These are phyloP conservation scores for Botryotinia convoluta DNA, from an alignment of 2,329 filamentous ascomycete species.

Conservation along the genomic window DNA sequence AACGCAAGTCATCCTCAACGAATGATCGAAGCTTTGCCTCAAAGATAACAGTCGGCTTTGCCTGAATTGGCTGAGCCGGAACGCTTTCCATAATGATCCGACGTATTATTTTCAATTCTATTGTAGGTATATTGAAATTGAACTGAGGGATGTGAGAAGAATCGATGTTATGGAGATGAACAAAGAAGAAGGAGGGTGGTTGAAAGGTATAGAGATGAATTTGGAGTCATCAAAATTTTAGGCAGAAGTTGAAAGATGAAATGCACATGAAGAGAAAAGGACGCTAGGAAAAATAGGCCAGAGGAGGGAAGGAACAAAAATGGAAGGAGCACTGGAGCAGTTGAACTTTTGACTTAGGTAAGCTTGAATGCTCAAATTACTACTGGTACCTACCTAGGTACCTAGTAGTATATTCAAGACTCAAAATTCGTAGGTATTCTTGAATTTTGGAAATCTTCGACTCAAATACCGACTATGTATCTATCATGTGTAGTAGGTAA, in stretches of 20 bases:
- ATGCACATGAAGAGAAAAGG: not conserved
- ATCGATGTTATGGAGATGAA: not conserved
- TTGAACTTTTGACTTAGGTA: not conserved
- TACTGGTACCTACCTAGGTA: too few species aligned
- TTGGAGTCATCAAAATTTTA: not conserved
- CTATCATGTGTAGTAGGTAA: not conserved
- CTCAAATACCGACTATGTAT: not conserved
- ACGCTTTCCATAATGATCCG: not conserved
- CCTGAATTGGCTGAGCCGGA: not conserved
- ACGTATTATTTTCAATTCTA: not conserved
- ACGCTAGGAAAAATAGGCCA: not conserved
- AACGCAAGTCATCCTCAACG: not conserved
- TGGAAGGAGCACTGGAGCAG: not conserved
- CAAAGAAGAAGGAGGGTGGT: not conserved
- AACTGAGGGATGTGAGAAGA: not conserved
- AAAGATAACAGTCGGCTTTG: conserved; percentile 3
- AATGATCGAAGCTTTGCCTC: not conserved
- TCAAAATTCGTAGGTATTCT: not conserved
- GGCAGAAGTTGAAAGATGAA: not conserved
- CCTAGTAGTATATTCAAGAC: not conserved
- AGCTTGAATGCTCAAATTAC: not conserved
- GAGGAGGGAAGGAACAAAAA: not conserved
- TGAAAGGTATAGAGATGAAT: not conserved
- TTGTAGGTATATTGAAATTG: not conserved
- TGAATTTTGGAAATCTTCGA: not conserved